Percentiles rank a stretch among this genome's conserved stretches.
Conservation (phyloP, 331 rosid species). For the Saraca asoca region DNA sequence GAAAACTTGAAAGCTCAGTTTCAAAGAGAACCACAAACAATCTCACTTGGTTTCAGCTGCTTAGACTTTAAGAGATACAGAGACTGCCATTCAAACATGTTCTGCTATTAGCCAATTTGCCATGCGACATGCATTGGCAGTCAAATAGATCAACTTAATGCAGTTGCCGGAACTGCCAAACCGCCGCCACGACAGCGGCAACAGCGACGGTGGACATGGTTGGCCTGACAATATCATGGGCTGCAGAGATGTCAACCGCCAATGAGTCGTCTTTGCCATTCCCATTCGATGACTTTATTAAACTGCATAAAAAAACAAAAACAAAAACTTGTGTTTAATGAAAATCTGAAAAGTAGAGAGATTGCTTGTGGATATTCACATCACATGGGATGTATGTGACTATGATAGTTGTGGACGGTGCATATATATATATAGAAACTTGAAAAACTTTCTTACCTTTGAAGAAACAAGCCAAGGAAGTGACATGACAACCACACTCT, state of each 20-base stretch:
- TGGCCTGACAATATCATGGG: background rate
- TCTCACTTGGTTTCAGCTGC: too few species aligned
- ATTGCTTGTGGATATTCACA: too few species aligned
- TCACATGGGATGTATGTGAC: too few species aligned
- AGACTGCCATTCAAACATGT: too few species aligned
- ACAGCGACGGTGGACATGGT: slow-evolving; percentile 16
- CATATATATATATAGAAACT: background rate
- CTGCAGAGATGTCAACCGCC: slow-evolving; percentile 42
- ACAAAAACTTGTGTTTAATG: too few species aligned
- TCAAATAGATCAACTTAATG: slow-evolving; percentile 20
- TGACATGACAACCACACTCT: slow-evolving; percentile 30
- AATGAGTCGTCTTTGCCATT: slow-evolving; percentile 49
- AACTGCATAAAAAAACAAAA: slow-evolving; percentile 47
- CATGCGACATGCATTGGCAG: too few species aligned
- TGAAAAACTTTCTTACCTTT: background rate
- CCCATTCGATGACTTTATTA: slow-evolving; percentile 66
- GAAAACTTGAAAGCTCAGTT: background rate
- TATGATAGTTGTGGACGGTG: slow-evolving; percentile 20
- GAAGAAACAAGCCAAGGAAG: background rate
- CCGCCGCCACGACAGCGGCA: slow-evolving; percentile 25
- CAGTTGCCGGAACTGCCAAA: slow-evolving; percentile 33
- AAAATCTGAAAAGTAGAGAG: too few species aligned
- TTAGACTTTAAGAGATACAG: too few species aligned
- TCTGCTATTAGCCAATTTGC: too few species aligned
- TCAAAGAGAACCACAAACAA: too few species aligned